Evolutionary conservation across 805 yeast species (phyloP).

Genomic region (Cyberlindnera veronae): DNA sequence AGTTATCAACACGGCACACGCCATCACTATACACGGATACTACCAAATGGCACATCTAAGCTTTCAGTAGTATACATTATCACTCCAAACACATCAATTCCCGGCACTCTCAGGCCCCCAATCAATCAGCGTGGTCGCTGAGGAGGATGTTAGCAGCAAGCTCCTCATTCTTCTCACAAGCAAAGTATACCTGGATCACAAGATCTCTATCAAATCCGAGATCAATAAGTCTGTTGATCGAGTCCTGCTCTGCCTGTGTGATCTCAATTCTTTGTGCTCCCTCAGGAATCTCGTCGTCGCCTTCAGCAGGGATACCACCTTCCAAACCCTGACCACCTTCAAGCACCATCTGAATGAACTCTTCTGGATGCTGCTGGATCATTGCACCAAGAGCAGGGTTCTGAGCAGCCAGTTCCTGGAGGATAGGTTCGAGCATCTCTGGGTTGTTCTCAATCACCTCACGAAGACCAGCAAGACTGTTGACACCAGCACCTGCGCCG

Average conservation of each 20-base stretch:
- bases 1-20: too few relatives aligned
- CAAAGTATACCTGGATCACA: conserved; percentile 92
- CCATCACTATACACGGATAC: too few relatives aligned
- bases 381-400: conserved; percentile 83
- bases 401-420: conserved; percentile 75
- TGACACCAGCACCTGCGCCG: conserved; percentile 31
- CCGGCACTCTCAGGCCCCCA: neutral
- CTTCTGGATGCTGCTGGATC: conserved; percentile 86
- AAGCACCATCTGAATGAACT: conserved; percentile 69
- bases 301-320: conserved; percentile 32
- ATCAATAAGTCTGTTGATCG: conserved; percentile 87
- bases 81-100: neutral
- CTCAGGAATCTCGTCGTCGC: conserved; percentile 32
- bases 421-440: conserved; percentile 76
- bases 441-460: conserved; percentile 82
- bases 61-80: neutral
- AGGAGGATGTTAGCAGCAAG: conserved; percentile 91
- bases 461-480: conserved; percentile 55
- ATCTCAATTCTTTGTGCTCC: conserved; percentile 52
- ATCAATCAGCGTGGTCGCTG: conserved; percentile 45
- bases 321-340: conserved; percentile 36
- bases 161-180: conserved; percentile 97
- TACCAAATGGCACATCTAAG: too few relatives aligned
- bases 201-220: conserved; percentile 86
- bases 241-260: conserved; percentile 80